Conservation (phyloP, 768 basidiomycete species). For the Lentinula raphanica region DNA sequence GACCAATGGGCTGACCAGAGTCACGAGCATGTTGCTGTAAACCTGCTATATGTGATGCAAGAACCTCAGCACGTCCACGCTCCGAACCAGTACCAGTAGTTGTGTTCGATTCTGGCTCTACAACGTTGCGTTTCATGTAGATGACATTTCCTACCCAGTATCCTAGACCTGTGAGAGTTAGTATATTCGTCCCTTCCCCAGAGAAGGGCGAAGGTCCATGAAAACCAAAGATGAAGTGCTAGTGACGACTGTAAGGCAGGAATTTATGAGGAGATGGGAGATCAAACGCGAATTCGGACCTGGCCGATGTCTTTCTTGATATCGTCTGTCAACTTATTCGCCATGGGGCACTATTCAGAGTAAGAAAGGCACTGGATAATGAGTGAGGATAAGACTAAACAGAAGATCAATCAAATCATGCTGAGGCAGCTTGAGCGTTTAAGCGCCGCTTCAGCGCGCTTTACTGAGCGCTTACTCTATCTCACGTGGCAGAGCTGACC, state of each 20-base stretch:
- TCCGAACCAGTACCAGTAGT: neutral
- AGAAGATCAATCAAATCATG: too few species aligned
- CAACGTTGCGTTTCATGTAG: conserved; percentile 63
- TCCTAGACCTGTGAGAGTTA: conserved; percentile 45
- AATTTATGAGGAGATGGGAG: neutral
- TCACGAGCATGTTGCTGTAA: conserved; percentile 54
- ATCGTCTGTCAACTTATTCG: conserved; percentile 24
- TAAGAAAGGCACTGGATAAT: too few species aligned
- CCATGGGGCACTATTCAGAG: neutral
- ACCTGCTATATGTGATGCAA: conserved; percentile 33
- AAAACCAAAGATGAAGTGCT: conserved; percentile 74
- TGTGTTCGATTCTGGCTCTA: conserved; percentile 37
- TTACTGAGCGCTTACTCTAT: too few species aligned
- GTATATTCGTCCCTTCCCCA: conserved; percentile 44
- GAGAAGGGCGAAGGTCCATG: conserved; percentile 35
- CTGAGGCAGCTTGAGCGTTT: too few species aligned
- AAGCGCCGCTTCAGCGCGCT: too few species aligned
- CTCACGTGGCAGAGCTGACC: too few species aligned
- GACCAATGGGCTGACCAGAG: conserved; percentile 48
- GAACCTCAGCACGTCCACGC: neutral
- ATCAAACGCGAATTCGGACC: conserved; percentile 19
- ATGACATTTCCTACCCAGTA: conserved; percentile 67
- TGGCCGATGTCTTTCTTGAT: conserved; percentile 43
- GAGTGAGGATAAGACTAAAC: neutral
- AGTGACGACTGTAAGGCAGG: neutral